phyloP scores from a whole-genome alignment of 164 flowering plant species.

The Echeveria elegans region DNA sequence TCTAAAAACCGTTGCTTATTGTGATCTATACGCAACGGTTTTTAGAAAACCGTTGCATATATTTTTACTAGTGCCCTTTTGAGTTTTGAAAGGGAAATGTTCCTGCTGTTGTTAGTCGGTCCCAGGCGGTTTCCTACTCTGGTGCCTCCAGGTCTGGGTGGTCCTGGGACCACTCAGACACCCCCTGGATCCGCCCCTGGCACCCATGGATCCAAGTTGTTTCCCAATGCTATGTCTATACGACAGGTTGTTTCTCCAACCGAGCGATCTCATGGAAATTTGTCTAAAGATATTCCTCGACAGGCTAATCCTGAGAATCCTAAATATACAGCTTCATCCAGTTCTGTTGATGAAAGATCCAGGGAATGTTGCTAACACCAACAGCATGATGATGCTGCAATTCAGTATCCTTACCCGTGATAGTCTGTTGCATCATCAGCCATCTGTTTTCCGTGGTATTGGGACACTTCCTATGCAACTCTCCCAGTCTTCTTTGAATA shows the following conservation, averaged over 20 bases:
- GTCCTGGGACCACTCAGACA: too few species aligned
- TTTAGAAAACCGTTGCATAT: too few species aligned
- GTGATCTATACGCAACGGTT: too few species aligned
- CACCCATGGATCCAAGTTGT: constrained; percentile 28
- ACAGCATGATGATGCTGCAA: constrained; percentile 40
- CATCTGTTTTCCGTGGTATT: constrained; percentile 30
- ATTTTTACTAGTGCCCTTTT: too few species aligned
- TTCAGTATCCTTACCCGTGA: constrained; percentile 40
- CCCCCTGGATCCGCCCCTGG: too few species aligned
- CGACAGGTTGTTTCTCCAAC: constrained; percentile 59
- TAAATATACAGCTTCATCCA: constrained; percentile 36
- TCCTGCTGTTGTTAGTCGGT: too few species aligned
- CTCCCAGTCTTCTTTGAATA: constrained; percentile 44
- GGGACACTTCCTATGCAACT: constrained; percentile 57
- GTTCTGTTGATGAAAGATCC: constrained; percentile 37
- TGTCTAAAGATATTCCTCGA: constrained; percentile 63
- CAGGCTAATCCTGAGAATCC: constrained; percentile 54
- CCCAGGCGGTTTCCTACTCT: too few species aligned
- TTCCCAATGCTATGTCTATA: constrained; percentile 27
- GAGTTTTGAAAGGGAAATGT: too few species aligned
- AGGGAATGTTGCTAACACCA: constrained; percentile 25
- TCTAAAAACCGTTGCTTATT: too few species aligned
- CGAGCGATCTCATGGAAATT: constrained; percentile 63
- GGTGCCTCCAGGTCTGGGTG: too few species aligned
- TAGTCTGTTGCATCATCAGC: constrained; percentile 42